phyloP scores from a whole-genome alignment of 2,329 filamentous ascomycete species.

The Sporothrix brunneoviolacea region DNA sequence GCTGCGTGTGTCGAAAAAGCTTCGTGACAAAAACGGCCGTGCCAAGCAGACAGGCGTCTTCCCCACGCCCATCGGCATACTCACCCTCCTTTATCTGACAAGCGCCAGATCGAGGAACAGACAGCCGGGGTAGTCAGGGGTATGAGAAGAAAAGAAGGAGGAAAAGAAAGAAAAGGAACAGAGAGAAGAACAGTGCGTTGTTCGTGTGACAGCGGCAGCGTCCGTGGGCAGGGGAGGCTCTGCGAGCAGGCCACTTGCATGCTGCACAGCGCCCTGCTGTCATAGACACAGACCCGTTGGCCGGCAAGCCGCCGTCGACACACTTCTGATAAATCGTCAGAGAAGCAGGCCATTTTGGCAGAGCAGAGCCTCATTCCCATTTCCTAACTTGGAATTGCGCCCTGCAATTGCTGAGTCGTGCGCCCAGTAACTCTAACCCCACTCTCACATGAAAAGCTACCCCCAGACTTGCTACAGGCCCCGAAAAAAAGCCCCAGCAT shows the following conservation, averaged over 20 bases:
- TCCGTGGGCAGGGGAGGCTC: constrained; percentile 5
- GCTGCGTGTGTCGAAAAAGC: too few species aligned
- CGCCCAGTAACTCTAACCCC: too few species aligned
- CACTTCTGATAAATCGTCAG: neutral
- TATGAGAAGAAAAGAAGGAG: neutral
- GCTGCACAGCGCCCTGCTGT: too few species aligned
- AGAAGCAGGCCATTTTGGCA: neutral
- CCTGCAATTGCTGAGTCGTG: too few species aligned
- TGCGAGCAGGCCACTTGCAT: neutral
- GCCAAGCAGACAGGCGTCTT: neutral
- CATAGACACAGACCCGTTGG: neutral
- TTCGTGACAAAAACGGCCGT: neutral
- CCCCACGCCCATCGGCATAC: neutral
- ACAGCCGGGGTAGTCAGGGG: neutral
- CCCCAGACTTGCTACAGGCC: too few species aligned
- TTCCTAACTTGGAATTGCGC: too few species aligned
- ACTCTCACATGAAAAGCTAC: too few species aligned
- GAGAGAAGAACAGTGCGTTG: neutral
- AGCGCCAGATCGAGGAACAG: neutral
- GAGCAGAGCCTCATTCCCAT: too few species aligned
- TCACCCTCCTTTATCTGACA: constrained; percentile 1
- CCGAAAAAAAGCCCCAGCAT: too few species aligned
- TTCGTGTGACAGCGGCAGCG: neutral
- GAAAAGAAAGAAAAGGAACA: neutral
- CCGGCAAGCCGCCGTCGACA: too few species aligned